Conservation (phyloP, 1,284 basidiomycete genomes). For the Leccinum fuscescens region DNA sequence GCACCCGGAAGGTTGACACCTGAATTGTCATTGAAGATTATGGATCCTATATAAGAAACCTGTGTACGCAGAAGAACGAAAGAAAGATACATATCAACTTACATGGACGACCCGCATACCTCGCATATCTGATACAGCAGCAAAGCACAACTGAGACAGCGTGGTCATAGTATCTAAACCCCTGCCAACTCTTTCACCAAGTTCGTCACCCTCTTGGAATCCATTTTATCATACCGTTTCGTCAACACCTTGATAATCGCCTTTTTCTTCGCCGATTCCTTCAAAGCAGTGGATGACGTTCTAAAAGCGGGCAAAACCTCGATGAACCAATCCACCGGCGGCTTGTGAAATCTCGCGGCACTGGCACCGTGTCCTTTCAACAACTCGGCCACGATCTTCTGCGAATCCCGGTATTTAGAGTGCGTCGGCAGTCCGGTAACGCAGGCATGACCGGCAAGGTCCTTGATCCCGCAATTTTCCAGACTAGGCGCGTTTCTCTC, state of each 20-base stretch:
- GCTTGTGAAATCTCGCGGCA: not conserved
- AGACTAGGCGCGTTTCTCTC: not conserved
- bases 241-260: not conserved
- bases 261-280: not conserved
- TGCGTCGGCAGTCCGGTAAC: not conserved
- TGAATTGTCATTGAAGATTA: slow-evolving; percentile 2
- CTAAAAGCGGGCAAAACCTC: not conserved
- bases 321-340: not conserved
- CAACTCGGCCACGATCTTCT: not conserved
- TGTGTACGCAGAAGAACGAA: not conserved
- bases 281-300: not conserved
- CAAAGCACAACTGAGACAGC: not conserved
- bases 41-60: not conserved
- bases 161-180: not conserved
- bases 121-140: not conserved
- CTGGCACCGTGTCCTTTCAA: not conserved
- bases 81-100: not conserved
- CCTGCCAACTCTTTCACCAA: not conserved
- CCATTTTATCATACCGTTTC: not conserved
- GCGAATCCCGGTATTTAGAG: not conserved
- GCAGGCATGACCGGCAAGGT: not conserved
- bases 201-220: not conserved
- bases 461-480: not conserved
- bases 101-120: not conserved
- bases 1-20: no score